Evolutionary conservation across 2,329 filamentous ascomycete species (phyloP).

Genomic region (Cladophialophora bantiana): DNA sequence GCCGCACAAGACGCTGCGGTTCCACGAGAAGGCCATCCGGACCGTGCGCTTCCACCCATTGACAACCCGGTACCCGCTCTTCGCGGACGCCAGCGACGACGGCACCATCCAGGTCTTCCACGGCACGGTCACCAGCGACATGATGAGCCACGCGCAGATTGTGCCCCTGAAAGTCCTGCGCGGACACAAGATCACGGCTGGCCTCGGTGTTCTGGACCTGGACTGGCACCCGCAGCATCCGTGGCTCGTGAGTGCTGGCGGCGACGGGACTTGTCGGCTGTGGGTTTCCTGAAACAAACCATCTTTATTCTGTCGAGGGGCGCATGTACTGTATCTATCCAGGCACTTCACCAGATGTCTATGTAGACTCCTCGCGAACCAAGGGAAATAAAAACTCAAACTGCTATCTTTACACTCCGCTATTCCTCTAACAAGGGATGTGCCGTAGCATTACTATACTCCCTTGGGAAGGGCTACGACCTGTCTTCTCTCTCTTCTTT

Average conservation of each 20-base stretch:
- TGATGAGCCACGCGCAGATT: slow-evolving; percentile 96
- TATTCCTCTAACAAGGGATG: too few relatives aligned
- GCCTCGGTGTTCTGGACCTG: slow-evolving; percentile 88
- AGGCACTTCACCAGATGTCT: too few relatives aligned
- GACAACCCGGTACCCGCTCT: slow-evolving; percentile 73
- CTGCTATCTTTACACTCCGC: too few relatives aligned
- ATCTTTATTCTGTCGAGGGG: background rate
- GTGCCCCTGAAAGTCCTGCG: slow-evolving; percentile 93
- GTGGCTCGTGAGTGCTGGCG: slow-evolving; percentile 92
- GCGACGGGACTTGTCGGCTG: slow-evolving; percentile 88
- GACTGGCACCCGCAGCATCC: slow-evolving; percentile 96
- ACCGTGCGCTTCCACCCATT: slow-evolving; percentile 85
- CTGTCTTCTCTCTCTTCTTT: too few relatives aligned
- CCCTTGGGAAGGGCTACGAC: too few relatives aligned
- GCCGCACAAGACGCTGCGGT: slow-evolving; percentile 95
- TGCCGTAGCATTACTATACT: too few relatives aligned
- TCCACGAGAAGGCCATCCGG: slow-evolving; percentile 90
- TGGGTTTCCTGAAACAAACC: slow-evolving; percentile 69
- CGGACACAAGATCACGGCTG: slow-evolving; percentile 80
- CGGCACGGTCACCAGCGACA: slow-evolving; percentile 89
- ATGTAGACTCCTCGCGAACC: too few relatives aligned
- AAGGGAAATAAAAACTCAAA: too few relatives aligned
- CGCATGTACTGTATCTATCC: too few relatives aligned
- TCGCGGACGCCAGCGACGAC: slow-evolving; percentile 94
- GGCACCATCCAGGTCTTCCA: slow-evolving; percentile 96